Percentiles rank a stretch among this genome's conserved stretches.
These are phyloP conservation scores for Schizochytrium sp. DNA, from an alignment of 108 stramenopile genomes.

Conservation along the genomic window DNA sequence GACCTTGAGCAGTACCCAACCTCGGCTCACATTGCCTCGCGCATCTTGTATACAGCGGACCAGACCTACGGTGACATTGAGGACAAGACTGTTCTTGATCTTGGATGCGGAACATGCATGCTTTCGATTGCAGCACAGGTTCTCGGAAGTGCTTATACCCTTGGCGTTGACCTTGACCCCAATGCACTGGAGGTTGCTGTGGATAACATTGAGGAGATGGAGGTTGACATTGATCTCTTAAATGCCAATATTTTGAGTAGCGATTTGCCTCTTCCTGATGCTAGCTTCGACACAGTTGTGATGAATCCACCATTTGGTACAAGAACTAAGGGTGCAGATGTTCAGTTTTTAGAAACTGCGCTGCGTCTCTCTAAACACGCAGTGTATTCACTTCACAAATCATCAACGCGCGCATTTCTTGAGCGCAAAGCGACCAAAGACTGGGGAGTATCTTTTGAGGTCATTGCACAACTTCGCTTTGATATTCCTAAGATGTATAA, in stretches of 20 bases:
- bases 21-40: constrained; percentile 82
- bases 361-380: constrained; percentile 80
- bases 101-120: constrained; percentile 97
- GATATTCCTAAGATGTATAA: constrained; percentile 91
- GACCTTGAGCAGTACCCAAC: constrained; percentile 91
- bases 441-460: constrained; percentile 79
- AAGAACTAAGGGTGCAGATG: constrained; percentile 70
- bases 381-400: constrained; percentile 95
- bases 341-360: constrained; percentile 68
- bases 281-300: constrained; percentile 71
- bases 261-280: neutral
- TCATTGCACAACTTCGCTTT: constrained; percentile 92
- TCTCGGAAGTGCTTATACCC: constrained; percentile 75
- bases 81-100: constrained; percentile 80
- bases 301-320: constrained; percentile 79
- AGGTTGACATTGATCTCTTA: constrained; percentile 67
- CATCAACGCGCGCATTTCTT: constrained; percentile 85
- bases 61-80: constrained; percentile 70
- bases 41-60: constrained; percentile 82
- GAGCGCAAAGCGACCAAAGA: constrained; percentile 69
- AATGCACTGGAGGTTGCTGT: constrained; percentile 82
- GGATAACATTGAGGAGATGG: constrained; percentile 62
- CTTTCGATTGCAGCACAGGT: constrained; percentile 82
- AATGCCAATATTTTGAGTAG: constrained; percentile 62
- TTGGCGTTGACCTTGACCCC: constrained; percentile 80